Percentiles rank a stretch among this genome's conserved stretches.
phyloP scores from a whole-genome alignment of 306 rosid species.

The Rosa rugosa region DNA sequence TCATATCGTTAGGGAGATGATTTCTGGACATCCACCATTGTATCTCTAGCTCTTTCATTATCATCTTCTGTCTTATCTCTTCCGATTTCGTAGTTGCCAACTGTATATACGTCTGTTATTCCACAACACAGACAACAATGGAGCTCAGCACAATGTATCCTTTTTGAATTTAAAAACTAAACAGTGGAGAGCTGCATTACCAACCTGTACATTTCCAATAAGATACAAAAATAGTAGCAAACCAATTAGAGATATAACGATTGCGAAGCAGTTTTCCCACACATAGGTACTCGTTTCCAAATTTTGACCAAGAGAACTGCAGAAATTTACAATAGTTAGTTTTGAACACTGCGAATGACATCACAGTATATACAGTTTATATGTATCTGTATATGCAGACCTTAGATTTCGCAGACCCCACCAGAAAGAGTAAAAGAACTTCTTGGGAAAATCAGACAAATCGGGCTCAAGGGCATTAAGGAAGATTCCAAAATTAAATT shows the following conservation, averaged over 20 bases:
- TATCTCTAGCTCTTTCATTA: constrained; percentile 4
- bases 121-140: background rate
- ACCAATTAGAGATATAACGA: constrained; percentile 15
- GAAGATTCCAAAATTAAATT: constrained; percentile 27
- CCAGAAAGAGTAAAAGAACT: constrained; percentile 39
- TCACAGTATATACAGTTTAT: background rate
- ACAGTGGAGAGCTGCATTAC: background rate
- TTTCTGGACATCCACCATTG: constrained; percentile 10
- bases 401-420: constrained; percentile 43
- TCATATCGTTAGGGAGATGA: background rate
- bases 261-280: constrained; percentile 18
- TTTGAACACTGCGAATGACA: background rate
- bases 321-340: background rate
- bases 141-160: background rate
- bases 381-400: background rate
- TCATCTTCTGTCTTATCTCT: constrained; percentile 12
- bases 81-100: constrained; percentile 10
- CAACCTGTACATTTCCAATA: constrained; percentile 29
- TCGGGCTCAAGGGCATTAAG: background rate
- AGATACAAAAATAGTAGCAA: constrained; percentile 23
- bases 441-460: constrained; percentile 16
- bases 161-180: background rate
- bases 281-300: constrained; percentile 19
- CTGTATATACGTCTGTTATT: constrained; percentile 12
- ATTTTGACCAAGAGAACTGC: constrained; percentile 18